A percentile compares a stretch with the other conserved stretches of the same genome.
These are phyloP conservation scores for Populus hybrid DNA, from an alignment of 441 rosid species.

Conservation along the genomic window DNA sequence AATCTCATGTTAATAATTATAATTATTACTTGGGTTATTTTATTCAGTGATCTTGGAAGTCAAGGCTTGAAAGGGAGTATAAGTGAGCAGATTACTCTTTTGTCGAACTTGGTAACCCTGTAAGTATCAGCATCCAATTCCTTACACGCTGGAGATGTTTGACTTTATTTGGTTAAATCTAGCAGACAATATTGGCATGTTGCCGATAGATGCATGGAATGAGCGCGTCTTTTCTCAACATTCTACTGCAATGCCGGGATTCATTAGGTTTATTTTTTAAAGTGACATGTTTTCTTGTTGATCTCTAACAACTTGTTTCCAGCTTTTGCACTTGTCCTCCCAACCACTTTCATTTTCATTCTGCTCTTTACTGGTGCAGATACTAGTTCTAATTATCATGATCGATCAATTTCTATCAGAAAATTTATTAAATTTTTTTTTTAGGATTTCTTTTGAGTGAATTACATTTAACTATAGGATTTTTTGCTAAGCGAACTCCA, in stretches of 20 bases:
- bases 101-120: slow-evolving; percentile 81
- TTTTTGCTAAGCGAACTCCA: background rate
- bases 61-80: slow-evolving; percentile 92
- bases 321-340: background rate
- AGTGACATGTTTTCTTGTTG: background rate
- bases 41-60: slow-evolving; percentile 84
- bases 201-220: background rate
- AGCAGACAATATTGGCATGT: background rate
- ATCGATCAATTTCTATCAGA: background rate
- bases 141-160: background rate
- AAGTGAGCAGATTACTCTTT: slow-evolving; percentile 79
- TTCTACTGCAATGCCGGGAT: background rate
- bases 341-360: background rate
- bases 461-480: too few species aligned
- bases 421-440: background rate
- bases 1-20: background rate
- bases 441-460: background rate
- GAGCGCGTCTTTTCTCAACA: background rate
- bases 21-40: background rate
- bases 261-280: background rate
- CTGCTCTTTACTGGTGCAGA: background rate
- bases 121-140: slow-evolving; percentile 48
- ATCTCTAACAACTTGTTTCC: slow-evolving; percentile 1
- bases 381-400: background rate
- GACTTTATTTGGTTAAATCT: background rate